Base-by-base conservation (phyloP, 192 early-diverging fungal species). In the Pecoramyces ruminantium region DNA sequence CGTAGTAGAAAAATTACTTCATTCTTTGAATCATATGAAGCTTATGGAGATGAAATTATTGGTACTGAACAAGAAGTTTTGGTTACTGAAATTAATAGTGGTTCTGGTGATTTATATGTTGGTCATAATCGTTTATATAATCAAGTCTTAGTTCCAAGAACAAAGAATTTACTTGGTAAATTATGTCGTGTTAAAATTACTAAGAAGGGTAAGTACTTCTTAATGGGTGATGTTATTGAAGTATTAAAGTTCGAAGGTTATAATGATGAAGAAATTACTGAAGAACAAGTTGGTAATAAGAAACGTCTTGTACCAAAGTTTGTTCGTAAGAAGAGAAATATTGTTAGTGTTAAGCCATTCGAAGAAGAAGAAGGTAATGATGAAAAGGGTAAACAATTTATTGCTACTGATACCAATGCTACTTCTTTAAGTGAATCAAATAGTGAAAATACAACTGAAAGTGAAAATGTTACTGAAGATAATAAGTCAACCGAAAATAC, bases 91-190 rank as follows among this genome's bases (percentile, higher is more conserved):
- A n/a, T 80, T 38, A 83, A 81, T 21, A 77, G 78, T 38, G 89
- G 90, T 67, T 67, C 51, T 80, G 89, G 88, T 11, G 77, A 83
- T 29, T 81, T 85, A 77, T 87, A 82, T 83, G 85, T 90, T 79
- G 89, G 85, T 13, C 89, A 90, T 78, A 83, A 89, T 78, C 88
- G 88, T 84, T 38, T 67, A 29, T 90, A 89, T 81, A 29, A 80
- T 77, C 89, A 90, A 80, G 83, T 90, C 30, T 78, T 90, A 21
- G 86, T 90, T 14, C 84, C 83, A 80, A 30, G 86, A 84, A 3
- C 28, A 18, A 30, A 29, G 17, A 28, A 83, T 78, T 25, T 51
- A 82, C 38, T 30, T 79, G 30, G 28, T 88, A 14, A 58, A 77
- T 29, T 78, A 51, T 77, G 79, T 86, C 25, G 38, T 17, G 88